These are phyloP conservation scores for Plasmodium berghei DNA, from an alignment of 169 alveolate species.

Conservation along the genomic window DNA sequence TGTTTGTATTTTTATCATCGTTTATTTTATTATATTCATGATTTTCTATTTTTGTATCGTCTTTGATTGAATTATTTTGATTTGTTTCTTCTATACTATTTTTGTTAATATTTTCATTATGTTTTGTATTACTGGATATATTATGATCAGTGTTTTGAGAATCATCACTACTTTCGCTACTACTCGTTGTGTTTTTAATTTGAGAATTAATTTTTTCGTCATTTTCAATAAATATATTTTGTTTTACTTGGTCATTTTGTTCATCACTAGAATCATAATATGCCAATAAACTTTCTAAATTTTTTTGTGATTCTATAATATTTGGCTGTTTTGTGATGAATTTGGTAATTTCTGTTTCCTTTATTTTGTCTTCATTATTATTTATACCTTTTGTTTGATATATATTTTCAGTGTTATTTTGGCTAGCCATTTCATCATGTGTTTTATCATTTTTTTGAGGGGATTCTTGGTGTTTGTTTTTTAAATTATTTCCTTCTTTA, in stretches of 20 bases:
- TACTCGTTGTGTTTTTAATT: not conserved
- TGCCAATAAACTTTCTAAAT: slow-evolving; percentile 20
- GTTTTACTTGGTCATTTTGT: slow-evolving; percentile 12
- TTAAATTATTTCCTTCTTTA: not conserved
- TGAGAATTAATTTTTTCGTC: not conserved
- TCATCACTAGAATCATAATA: slow-evolving; percentile 59
- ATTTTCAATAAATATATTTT: not conserved
- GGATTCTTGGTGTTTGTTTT: not conserved
- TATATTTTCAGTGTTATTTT: not conserved
- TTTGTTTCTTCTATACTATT: not conserved
- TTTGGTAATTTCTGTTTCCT: not conserved
- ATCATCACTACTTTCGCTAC: not conserved
- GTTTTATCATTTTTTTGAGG: not conserved
- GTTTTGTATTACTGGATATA: not conserved
- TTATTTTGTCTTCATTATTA: not conserved
- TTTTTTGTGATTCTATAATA: slow-evolving; percentile 13
- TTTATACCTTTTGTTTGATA: not conserved
- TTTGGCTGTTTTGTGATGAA: not conserved
- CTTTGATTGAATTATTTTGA: too few species aligned
- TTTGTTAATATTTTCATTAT: not conserved
- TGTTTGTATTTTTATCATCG: not conserved
- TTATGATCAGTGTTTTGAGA: not conserved
- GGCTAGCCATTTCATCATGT: not conserved
- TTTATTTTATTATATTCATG: not conserved
- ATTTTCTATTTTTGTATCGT: not conserved